A percentile compares a stretch with the other conserved stretches of the same genome.
These are phyloP conservation scores for Erythrophleum fordii DNA, from an alignment of 306 rosid genomes.

Conservation along the genomic window DNA sequence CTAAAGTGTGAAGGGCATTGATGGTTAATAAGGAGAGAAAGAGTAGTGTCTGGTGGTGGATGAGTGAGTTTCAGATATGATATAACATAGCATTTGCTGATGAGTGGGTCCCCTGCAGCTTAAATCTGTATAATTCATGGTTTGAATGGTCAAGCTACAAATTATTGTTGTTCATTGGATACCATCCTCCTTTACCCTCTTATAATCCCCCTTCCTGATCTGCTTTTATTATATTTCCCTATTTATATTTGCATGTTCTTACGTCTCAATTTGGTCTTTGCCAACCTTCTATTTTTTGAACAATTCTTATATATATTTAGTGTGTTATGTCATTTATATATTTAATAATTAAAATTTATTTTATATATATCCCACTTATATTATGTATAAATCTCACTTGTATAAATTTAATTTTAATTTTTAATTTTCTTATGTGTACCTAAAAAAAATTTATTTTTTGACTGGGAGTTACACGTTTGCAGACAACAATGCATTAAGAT, in stretches of 20 bases:
- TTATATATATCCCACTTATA: no score
- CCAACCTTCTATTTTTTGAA: no score
- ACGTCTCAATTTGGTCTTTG: background rate
- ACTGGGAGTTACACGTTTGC: background rate
- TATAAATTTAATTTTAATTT: no score
- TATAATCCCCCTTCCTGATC: background rate
- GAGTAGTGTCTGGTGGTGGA: slow-evolving; percentile 40
- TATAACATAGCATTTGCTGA: slow-evolving; percentile 15
- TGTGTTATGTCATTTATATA: no score
- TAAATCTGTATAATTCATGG: slow-evolving; percentile 38
- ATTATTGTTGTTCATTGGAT: slow-evolving; percentile 74
- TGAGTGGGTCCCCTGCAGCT: slow-evolving; percentile 46
- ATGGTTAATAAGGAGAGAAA: slow-evolving; percentile 44
- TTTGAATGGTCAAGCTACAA: slow-evolving; percentile 94
- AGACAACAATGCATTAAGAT: background rate
- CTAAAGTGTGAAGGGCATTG: slow-evolving; percentile 45
- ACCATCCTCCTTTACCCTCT: slow-evolving; percentile 37
- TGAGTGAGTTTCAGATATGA: slow-evolving; percentile 36
- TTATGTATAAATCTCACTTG: no score
- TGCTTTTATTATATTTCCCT: background rate
- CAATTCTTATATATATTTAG: no score
- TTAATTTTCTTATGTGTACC: no score
- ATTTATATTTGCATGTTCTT: background rate
- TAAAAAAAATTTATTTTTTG: no score
- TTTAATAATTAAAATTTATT: no score